Evolutionary conservation across 2,329 filamentous ascomycete genomes (phyloP), one percentile per base, ranked within the genome.

Genomic region (Ophiostoma ulmi): DNA sequence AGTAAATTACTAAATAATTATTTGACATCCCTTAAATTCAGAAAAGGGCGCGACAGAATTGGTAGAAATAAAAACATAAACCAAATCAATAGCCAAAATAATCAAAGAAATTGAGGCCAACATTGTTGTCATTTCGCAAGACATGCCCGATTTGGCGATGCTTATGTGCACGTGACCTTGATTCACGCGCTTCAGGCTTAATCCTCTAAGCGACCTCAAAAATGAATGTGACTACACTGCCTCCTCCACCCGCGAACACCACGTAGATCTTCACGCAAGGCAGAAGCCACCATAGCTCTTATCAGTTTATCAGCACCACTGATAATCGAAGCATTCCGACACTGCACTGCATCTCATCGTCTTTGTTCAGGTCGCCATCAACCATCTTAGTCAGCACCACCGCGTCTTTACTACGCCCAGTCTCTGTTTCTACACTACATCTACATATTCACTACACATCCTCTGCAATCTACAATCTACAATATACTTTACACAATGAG

Each of bases 121-220:
- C 17, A 17, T n/a, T 20, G 44, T n/a, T 48, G 41, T 48, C 52
- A 14, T 26, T 26, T 58, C 52, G 52, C 52, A 58, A 0, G 13
- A 31, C 52, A 58, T 58, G n/a, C 52, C 52, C 22, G 52, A 58
- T 58, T 58, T 26, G 52, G 52, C 52, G 52, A 58, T 26, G 52
- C 22, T 10, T 5, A 31, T 1, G 52, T 2, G 11, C 52, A 58
- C 52, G 52, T 58, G 52, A 58, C n/a, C n/a, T 22, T 11, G n/a
- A 13, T 58, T 13, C n/a, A 22, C n/a, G 10, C 11, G 5, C 20
- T 14, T 31, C 11, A 31, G 5, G 52, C 52, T 26, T 58, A 22
- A 31, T 58, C n/a, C 14, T 48, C 44, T 17, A 48, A 48, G 44
- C 17, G 14, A 7, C 44, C 14, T 48, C 3, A 48, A 13, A 1